These are phyloP conservation scores for Trichoderma simmonsii DNA, from an alignment of 2,329 filamentous ascomycete genomes.

Conservation along the genomic window DNA sequence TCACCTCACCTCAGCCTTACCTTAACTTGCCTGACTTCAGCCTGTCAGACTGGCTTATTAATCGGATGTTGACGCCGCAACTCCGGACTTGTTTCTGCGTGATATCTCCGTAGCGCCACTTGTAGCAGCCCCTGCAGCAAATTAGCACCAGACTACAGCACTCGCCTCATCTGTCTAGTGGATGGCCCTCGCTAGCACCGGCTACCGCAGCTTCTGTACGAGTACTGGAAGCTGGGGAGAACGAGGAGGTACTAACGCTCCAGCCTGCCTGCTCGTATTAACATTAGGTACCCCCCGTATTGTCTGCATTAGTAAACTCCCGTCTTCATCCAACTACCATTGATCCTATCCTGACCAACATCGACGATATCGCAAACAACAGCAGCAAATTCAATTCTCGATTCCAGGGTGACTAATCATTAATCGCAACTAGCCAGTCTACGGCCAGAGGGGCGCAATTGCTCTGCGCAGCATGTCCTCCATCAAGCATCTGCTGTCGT, in stretches of 20 bases:
- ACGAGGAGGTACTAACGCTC: neutral
- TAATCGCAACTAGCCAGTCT: neutral
- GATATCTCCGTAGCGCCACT: neutral
- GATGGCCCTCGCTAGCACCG: neutral
- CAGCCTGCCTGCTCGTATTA: neutral
- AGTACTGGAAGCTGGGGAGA: neutral
- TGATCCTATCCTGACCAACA: neutral
- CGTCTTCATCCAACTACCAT: slow-evolving; percentile 3
- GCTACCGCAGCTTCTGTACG: neutral
- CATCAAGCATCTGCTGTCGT: slow-evolving; percentile 12
- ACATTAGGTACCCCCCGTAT: neutral
- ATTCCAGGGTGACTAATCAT: neutral
- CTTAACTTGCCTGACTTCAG: neutral
- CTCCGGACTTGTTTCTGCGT: neutral
- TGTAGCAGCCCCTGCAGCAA: neutral
- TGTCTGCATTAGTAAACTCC: slow-evolving; percentile 9
- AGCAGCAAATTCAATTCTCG: neutral
- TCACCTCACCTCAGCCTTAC: neutral
- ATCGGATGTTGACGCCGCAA: neutral
- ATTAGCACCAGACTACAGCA: neutral
- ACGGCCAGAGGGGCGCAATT: neutral
- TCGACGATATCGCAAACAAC: neutral
- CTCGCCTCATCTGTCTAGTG: neutral
- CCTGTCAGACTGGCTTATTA: neutral
- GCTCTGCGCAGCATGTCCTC: slow-evolving; percentile 1